A percentile compares a stretch with the other conserved stretches of the same genome.
These are phyloP conservation scores for Podospora pseudopauciseta DNA, from an alignment of 495 filamentous ascomycete species.

Conservation along the genomic window DNA sequence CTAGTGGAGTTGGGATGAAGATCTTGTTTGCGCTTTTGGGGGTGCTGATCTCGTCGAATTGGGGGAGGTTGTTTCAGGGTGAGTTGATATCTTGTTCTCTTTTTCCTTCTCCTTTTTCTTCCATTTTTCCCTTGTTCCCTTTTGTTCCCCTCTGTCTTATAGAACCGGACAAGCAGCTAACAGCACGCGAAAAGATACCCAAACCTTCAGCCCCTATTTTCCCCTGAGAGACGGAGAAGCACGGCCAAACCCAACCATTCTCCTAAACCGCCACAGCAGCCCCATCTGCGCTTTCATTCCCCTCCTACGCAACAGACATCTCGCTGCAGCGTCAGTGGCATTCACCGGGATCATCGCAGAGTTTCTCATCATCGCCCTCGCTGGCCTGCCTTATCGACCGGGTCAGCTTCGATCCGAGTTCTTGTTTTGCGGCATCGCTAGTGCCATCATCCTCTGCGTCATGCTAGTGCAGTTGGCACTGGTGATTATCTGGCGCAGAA, in stretches of 20 bases:
- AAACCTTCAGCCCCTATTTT: conserved; percentile 23
- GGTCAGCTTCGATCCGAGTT: conserved; percentile 32
- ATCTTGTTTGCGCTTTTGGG: conserved; percentile 23
- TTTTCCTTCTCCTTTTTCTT: background rate
- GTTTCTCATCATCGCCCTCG: conserved; percentile 29
- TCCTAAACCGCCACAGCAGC: conserved; percentile 22
- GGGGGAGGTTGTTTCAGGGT: conserved; percentile 22
- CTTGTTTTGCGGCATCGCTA: conserved; percentile 25
- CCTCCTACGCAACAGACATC: conserved; percentile 22
- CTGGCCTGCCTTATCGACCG: conserved; percentile 31
- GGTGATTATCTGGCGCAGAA: conserved; percentile 18
- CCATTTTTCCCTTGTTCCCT: background rate
- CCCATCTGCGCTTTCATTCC: conserved; percentile 31
- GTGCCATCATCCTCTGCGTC: conserved; percentile 20
- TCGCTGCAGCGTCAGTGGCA: conserved; percentile 24
- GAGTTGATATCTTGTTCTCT: background rate
- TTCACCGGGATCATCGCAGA: conserved; percentile 27
- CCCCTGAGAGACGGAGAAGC: conserved; percentile 16
- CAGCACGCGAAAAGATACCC: conserved; percentile 11
- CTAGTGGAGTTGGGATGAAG: conserved; percentile 17
- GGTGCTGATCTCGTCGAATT: conserved; percentile 21
- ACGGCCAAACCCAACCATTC: conserved; percentile 24
- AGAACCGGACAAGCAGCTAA: background rate
- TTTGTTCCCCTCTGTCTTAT: background rate
- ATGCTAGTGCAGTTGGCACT: conserved; percentile 26